Evolutionary conservation across 1,284 basidiomycete species (phyloP).

Genomic region (Caloboletus firmus): DNA sequence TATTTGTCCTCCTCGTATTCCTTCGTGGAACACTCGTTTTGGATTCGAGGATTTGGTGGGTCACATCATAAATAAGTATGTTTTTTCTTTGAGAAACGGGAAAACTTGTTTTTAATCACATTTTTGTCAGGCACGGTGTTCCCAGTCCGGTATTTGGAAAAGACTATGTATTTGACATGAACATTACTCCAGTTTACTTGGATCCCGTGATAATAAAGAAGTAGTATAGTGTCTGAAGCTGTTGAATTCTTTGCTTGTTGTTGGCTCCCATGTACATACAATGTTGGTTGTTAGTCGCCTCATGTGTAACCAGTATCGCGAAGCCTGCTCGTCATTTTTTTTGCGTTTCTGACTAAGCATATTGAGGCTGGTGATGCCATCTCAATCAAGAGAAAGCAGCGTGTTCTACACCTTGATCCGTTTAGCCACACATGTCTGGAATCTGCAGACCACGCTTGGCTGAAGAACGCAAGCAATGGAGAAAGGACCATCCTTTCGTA

Average conservation of each 20-base stretch:
- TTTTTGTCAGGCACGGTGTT: constrained; percentile 21
- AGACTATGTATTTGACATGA: constrained; percentile 24
- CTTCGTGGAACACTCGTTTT: constrained; percentile 30
- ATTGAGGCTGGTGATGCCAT: neutral
- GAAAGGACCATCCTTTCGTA: constrained; percentile 99
- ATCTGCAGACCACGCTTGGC: constrained; percentile 84
- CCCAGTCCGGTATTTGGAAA: constrained; percentile 18
- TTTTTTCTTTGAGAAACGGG: neutral
- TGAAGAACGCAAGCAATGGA: constrained; percentile 98
- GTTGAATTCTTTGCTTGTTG: neutral
- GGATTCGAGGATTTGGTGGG: constrained; percentile 18
- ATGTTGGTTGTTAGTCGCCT: neutral
- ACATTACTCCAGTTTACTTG: constrained; percentile 23
- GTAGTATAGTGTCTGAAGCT: neutral
- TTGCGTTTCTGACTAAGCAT: constrained; percentile 29
- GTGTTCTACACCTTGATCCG: neutral
- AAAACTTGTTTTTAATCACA: neutral
- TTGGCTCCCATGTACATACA: neutral
- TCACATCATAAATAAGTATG: constrained; percentile 25
- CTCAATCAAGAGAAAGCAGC: neutral
- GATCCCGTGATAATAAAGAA: constrained; percentile 8
- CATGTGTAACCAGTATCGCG: neutral
- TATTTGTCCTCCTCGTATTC: constrained; percentile 29
- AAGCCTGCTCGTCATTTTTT: neutral
- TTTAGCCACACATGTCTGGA: constrained; percentile 58